Base-by-base conservation (phyloP, 208 protist species). In the Wallacemonas rigidus region DNA sequence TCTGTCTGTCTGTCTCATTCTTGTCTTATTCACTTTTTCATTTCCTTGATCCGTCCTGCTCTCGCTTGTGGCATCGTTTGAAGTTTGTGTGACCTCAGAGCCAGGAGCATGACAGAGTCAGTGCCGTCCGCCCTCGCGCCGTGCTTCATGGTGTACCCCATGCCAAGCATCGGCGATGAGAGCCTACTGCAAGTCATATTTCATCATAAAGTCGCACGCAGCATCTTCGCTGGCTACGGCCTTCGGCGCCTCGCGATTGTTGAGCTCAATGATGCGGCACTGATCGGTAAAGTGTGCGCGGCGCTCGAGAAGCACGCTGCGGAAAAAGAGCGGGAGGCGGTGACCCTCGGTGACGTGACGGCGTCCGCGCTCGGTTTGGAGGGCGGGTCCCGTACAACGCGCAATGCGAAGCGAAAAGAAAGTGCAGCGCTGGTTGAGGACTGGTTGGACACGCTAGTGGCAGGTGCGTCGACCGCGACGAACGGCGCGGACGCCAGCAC, bases 151-250 rank as follows among this genome's bases (percentile, higher is more conserved):
- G 74, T 96, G 35, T 92, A 93, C 71, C 82, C 83, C 8, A 12
- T 96, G 15, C 86, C 88, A 8, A 81, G 60, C 15, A 84, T 91
- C 38, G 88, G 87, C 0, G 91, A 96, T 50, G 79, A 89, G 26
- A 76, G 84, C 9, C 92, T 96, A 58, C 72, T 96, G 11, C 69
- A 90, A 17, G 40, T 83, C 3, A 68, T 94, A 15, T 92, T 96
- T 68, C 67, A 83, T 26, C 51, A 74, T 45, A 61, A 74, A 4
- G 79, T 96, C 6, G 1, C 9, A 11, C 85, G 89, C 1, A 84
- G 76, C 55, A 67, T 92, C 51, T 96, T 92, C 61, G 74, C 76
- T 11, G 91, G 91, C 15, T 92, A 81, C 56, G 82, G 77, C 60
- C 68, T 67, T 11, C 35, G 72, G 11, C 88, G 91, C 48, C 83